phyloP scores from a whole-genome alignment of 495 filamentous ascomycete species.

The Diplogelasinospora grovesii region DNA sequence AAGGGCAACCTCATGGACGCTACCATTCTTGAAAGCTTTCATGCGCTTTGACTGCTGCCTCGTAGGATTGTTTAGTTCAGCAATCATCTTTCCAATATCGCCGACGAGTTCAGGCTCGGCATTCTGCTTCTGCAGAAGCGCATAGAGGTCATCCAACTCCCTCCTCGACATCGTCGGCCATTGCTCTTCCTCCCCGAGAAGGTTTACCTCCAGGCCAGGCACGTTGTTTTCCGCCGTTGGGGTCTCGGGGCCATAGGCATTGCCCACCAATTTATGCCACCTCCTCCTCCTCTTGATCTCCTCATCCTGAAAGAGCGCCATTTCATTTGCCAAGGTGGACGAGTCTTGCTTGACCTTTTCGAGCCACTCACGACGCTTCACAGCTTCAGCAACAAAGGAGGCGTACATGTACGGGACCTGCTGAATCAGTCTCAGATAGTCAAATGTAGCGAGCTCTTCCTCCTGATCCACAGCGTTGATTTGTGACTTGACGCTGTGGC shows the following conservation, averaged over 20 bases:
- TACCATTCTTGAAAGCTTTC: slow-evolving; percentile 93
- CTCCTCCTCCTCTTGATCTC: slow-evolving; percentile 81
- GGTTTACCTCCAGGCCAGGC: slow-evolving; percentile 75
- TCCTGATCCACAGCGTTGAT: slow-evolving; percentile 65
- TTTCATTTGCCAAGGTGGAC: slow-evolving; percentile 78
- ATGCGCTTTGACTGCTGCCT: slow-evolving; percentile 68
- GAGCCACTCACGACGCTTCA: slow-evolving; percentile 81
- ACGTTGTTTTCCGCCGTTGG: slow-evolving; percentile 40
- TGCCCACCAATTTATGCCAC: slow-evolving; percentile 78
- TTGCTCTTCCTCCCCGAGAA: slow-evolving; percentile 68
- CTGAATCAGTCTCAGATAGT: slow-evolving; percentile 66
- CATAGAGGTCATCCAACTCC: slow-evolving; percentile 62
- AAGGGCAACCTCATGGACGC: slow-evolving; percentile 75
- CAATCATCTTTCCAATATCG: slow-evolving; percentile 52
- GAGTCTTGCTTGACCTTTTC: slow-evolving; percentile 84
- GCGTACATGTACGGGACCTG: slow-evolving; percentile 85
- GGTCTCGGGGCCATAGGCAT: slow-evolving; percentile 37
- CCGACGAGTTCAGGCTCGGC: slow-evolving; percentile 39
- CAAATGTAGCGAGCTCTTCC: slow-evolving; percentile 64
- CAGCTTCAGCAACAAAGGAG: slow-evolving; percentile 75
- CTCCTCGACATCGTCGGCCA: slow-evolving; percentile 64
- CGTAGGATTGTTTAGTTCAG: slow-evolving; percentile 64
- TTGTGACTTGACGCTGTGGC: slow-evolving; percentile 61
- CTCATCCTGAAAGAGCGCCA: slow-evolving; percentile 83
- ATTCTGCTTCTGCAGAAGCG: slow-evolving; percentile 48